phyloP scores from a whole-genome alignment of 2,329 filamentous ascomycete species.

The Aspergillus latus region DNA sequence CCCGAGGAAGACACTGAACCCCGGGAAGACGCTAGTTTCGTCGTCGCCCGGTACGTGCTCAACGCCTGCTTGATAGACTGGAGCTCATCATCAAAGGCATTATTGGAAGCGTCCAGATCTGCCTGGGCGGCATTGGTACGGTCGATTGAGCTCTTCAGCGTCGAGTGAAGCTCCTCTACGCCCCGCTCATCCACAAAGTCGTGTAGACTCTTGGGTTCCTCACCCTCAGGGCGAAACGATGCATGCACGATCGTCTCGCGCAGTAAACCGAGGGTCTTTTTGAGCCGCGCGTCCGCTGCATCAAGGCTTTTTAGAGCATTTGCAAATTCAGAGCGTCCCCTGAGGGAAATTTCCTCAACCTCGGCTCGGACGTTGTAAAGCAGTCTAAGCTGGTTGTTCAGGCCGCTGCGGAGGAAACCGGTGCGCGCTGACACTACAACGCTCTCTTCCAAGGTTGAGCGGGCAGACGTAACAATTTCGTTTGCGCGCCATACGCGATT shows the following conservation, averaged over 20 bases:
- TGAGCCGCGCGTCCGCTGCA: constrained; percentile 57
- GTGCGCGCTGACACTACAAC: constrained; percentile 70
- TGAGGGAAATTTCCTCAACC: constrained; percentile 44
- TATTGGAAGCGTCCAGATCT: constrained; percentile 52
- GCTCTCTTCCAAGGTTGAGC: constrained; percentile 73
- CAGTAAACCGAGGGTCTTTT: constrained; percentile 56
- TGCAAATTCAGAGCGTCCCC: constrained; percentile 46
- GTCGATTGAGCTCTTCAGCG: constrained; percentile 61
- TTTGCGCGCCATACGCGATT: constrained; percentile 80
- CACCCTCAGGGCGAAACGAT: constrained; percentile 52
- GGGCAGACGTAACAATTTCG: constrained; percentile 76
- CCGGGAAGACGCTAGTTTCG: constrained; percentile 41
- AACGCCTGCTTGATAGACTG: constrained; percentile 62
- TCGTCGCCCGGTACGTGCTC: constrained; percentile 40
- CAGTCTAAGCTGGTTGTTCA: constrained; percentile 51
- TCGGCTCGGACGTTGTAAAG: constrained; percentile 46
- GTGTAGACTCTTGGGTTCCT: constrained; percentile 57
- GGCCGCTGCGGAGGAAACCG: constrained; percentile 64
- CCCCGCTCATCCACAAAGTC: constrained; percentile 67
- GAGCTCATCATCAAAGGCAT: constrained; percentile 73
- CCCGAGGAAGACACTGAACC: constrained; percentile 34
- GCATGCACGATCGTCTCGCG: constrained; percentile 59
- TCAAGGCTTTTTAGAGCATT: constrained; percentile 58
- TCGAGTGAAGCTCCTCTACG: constrained; percentile 57
- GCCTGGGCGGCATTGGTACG: constrained; percentile 61